A percentile compares a stretch with the other conserved stretches of the same genome.
Conservation (phyloP, 306 rosid genomes). For the Inga oerstediana region DNA sequence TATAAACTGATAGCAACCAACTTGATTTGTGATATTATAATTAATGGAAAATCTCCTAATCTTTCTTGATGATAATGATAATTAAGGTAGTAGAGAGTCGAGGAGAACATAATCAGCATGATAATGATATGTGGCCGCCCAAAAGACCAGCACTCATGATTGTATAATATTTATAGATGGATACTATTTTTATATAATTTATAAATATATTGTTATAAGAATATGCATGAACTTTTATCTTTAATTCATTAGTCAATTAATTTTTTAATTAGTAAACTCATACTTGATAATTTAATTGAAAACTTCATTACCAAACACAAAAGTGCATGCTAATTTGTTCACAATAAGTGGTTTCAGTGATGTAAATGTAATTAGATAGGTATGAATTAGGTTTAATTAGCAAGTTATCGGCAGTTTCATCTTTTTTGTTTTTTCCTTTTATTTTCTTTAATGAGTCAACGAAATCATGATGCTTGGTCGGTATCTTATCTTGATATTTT, state of each 20-base stretch:
- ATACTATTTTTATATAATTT: neutral
- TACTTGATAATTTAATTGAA: neutral
- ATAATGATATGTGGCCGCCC: slow-evolving; percentile 42
- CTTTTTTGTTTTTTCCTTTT: slow-evolving; percentile 3
- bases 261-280: neutral
- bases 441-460: slow-evolving; percentile 18
- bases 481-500: slow-evolving; percentile 42
- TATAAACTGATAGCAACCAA: slow-evolving; percentile 18
- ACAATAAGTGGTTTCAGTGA: neutral
- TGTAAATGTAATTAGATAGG: neutral
- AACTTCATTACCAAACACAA: neutral
- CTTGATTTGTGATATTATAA: slow-evolving; percentile 9
- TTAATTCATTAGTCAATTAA: neutral
- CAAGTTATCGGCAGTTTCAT: slow-evolving; percentile 31
- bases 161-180: neutral
- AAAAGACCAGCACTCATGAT: slow-evolving; percentile 33
- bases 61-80: slow-evolving; percentile 10
- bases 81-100: neutral
- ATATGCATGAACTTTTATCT: neutral
- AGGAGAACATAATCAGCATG: slow-evolving; percentile 7
- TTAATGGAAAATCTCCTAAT: slow-evolving; percentile 7
- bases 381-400: slow-evolving; percentile 42
- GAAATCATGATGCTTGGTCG: slow-evolving; percentile 58
- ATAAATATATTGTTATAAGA: neutral
- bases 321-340: neutral